Evolutionary conservation across 2,329 filamentous ascomycete genomes (phyloP).

Genomic region (Tricladium varicosporioides): DNA sequence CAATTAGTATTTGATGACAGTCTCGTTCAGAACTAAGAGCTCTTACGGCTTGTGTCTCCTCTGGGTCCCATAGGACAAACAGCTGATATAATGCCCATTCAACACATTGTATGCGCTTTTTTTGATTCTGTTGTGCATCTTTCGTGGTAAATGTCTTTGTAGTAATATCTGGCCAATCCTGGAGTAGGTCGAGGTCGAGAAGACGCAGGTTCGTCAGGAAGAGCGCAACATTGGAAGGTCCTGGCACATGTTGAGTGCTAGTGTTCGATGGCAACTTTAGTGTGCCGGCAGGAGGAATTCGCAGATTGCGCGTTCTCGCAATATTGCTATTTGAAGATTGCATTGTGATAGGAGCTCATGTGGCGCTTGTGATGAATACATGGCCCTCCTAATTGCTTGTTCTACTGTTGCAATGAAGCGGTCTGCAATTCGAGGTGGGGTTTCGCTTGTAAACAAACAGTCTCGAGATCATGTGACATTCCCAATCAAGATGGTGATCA

Average conservation of each 20-base stretch:
- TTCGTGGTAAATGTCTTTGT: constrained; percentile 66
- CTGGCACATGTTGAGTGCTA: constrained; percentile 18
- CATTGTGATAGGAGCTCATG: no score
- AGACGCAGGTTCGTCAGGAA: constrained; percentile 84
- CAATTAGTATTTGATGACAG: constrained; percentile 3
- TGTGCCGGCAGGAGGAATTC: constrained; percentile 21
- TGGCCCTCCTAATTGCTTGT: no score
- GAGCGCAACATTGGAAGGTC: constrained; percentile 55
- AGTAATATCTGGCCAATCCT: constrained; percentile 79
- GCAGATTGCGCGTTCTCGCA: constrained; percentile 27
- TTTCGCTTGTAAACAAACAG: no score
- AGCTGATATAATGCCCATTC: constrained; percentile 93
- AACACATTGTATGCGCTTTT: constrained; percentile 75
- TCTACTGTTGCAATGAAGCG: no score
- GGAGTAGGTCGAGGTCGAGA: constrained; percentile 70
- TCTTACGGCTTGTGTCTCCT: constrained; percentile 69
- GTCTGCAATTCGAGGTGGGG: no score
- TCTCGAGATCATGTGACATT: no score
- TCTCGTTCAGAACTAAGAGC: constrained; percentile 10
- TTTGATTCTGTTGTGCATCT: constrained; percentile 69
- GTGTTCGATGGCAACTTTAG: constrained; percentile 9
- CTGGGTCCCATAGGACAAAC: constrained; percentile 78
- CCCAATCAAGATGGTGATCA: no score
- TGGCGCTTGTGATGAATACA: no score
- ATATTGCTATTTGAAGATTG: constrained; percentile 15